Evolutionary conservation across 2,329 filamentous ascomycete genomes (phyloP).

Genomic region (Rutstroemia sp.): DNA sequence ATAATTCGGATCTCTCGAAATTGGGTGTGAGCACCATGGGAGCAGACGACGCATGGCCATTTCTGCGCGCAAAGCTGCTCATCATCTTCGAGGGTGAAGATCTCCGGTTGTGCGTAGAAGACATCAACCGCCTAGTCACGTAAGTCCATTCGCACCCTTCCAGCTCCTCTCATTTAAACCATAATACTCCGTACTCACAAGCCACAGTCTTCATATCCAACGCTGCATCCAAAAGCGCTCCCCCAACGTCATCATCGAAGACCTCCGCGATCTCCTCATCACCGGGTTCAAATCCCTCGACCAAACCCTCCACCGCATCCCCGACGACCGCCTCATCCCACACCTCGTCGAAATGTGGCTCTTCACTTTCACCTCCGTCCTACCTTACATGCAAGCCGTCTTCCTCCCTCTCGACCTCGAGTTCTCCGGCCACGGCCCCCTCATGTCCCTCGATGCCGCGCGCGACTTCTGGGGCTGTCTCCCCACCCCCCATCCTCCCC

Average conservation of each 20-base stretch:
- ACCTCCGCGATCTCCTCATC: slow-evolving; percentile 65
- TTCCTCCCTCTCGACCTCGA: slow-evolving; percentile 91
- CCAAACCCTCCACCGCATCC: slow-evolving; percentile 67
- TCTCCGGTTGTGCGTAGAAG: slow-evolving; percentile 70
- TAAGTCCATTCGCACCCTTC: slow-evolving; percentile 18
- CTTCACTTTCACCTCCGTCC: slow-evolving; percentile 79
- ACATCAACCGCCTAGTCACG: slow-evolving; percentile 73
- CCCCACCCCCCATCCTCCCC: slow-evolving; percentile 35
- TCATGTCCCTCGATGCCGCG: slow-evolving; percentile 72
- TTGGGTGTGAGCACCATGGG: slow-evolving; percentile 65
- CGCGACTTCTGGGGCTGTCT: slow-evolving; percentile 85
- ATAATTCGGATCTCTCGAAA: slow-evolving; percentile 47
- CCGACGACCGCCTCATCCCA: slow-evolving; percentile 84
- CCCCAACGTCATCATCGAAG: slow-evolving; percentile 65
- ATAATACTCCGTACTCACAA: not conserved
- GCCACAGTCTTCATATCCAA: slow-evolving; percentile 57
- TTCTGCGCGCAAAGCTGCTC: slow-evolving; percentile 67
- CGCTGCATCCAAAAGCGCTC: slow-evolving; percentile 68
- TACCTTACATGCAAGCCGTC: slow-evolving; percentile 92
- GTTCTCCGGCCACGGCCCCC: slow-evolving; percentile 73
- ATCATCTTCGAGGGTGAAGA: slow-evolving; percentile 79
- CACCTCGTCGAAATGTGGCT: slow-evolving; percentile 92
- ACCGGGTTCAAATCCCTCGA: slow-evolving; percentile 83
- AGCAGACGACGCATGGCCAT: slow-evolving; percentile 74
- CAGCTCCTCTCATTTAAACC: not conserved